Conservation (phyloP, 805 yeast species). For the Sugiyamaella qingdaonensis region DNA sequence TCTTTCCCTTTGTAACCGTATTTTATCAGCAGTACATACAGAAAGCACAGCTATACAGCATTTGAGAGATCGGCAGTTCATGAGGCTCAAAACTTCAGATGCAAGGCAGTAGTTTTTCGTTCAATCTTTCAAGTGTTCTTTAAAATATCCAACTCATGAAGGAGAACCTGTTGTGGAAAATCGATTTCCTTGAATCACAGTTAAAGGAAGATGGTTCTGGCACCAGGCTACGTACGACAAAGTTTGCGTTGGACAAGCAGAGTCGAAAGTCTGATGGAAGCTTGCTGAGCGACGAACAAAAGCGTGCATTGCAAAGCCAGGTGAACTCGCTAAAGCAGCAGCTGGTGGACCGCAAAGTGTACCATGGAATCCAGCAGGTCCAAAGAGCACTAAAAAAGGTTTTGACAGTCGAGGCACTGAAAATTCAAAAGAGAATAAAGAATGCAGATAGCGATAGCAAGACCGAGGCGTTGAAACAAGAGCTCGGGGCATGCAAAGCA, state of each 20-base stretch:
- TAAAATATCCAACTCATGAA: conserved; percentile 16
- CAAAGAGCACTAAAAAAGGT: conserved; percentile 32
- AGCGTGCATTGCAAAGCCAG: conserved; percentile 15
- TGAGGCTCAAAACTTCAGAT: neutral
- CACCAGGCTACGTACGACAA: conserved; percentile 29
- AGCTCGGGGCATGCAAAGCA: conserved; percentile 20
- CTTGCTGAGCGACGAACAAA: conserved; percentile 6
- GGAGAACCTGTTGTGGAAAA: conserved; percentile 34
- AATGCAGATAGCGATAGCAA: conserved; percentile 2
- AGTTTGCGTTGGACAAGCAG: conserved; percentile 27
- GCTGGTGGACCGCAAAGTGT: conserved; percentile 31
- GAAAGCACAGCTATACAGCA: neutral
- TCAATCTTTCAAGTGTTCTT: no score
- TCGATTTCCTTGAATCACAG: conserved; percentile 35
- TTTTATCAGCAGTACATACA: no score
- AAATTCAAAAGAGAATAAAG: conserved; percentile 29
- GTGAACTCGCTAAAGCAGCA: conserved; percentile 23
- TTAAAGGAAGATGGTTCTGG: conserved; percentile 24
- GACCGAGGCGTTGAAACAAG: conserved; percentile 6
- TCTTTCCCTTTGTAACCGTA: no score
- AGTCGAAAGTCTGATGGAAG: conserved; percentile 13
- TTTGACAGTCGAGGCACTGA: conserved; percentile 31
- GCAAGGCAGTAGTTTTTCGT: neutral
- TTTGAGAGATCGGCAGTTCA: neutral
- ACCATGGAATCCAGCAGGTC: conserved; percentile 26